Base-by-base conservation (phyloP, 371 early-diverging fungal species). In the Mortierella sp. region DNA sequence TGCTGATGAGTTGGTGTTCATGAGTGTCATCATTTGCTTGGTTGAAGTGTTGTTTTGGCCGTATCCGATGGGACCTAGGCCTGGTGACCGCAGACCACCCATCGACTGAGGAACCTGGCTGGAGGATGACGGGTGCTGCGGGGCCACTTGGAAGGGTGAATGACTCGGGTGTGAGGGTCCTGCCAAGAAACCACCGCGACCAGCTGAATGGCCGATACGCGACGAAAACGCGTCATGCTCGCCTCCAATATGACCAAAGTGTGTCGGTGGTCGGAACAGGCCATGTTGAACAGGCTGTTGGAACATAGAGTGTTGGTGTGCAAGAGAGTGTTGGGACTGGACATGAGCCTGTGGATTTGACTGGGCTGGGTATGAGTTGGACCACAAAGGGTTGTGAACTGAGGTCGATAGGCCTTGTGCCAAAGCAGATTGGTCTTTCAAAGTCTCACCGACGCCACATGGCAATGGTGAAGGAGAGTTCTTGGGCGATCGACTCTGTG, bases 31-130 rank as follows among this genome's bases (percentile, higher is more conserved):
- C 43, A 85, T 46, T 16, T 84, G 81, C 48, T 81, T 81, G 24
- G 72, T 10, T 43, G 85, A 74, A 7, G 74, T 81, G 18, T 70
- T 71, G 41, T 32, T 44, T 41, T 82, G 82, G 2, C 83, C 80
- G 74, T 76, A 86, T 29, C 87, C 87, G 35, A 86, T 80, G 1
- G 87, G 80, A 18, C 78, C 72, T 27, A 82, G 29, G 10, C 87
- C 87, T 4, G 87, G 83, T 35, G 87, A 86, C 35, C 81, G 74
- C 75, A 86, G 24, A 14, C 83, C 80, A 24, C 78, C 80, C 51
- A 76, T 70, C 60, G 75, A 78, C 44, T 82, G 88, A 16, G 60
- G 75, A 35, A 72, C 12, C 54, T 70, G 81, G 24, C 4, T 72
- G 27, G 82, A 78, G 35, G 77, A 51, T 44, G 48, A 76, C 65